Conservation (phyloP, 2,329 filamentous ascomycete species). For the Leptoxyphium fumago region DNA sequence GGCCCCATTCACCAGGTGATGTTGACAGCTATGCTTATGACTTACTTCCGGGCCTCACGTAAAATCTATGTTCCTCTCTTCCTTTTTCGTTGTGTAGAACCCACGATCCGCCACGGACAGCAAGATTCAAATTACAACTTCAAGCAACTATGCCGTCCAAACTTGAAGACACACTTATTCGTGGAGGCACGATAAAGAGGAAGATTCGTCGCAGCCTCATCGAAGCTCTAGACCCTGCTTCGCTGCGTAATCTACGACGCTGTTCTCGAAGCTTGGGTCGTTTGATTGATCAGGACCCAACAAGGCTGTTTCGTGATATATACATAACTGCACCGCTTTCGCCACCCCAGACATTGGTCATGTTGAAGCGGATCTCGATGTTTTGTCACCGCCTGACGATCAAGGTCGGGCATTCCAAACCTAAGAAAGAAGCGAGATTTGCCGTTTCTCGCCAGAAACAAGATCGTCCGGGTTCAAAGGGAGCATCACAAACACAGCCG, state of each 20-base stretch:
- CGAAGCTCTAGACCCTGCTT: conserved; percentile 4
- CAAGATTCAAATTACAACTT: no score
- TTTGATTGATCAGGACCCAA: conserved; percentile 5
- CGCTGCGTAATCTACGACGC: conserved; percentile 7
- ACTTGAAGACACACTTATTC: conserved; percentile 8
- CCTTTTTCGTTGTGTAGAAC: no score
- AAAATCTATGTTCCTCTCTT: no score
- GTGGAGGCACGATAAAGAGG: conserved; percentile 2
- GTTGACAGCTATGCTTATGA: no score
- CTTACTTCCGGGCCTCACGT: no score
- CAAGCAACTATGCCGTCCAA: conserved; percentile 6
- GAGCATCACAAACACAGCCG: not conserved
- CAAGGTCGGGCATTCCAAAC: conserved; percentile 3
- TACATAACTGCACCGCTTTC: conserved; percentile 6
- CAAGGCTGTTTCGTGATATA: conserved; percentile 6
- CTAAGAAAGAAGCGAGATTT: not conserved
- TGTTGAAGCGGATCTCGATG: conserved; percentile 2
- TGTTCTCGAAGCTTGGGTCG: conserved; percentile 6
- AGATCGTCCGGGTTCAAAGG: not conserved
- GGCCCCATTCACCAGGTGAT: no score
- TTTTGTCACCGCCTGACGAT: conserved; percentile 11
- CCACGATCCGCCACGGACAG: no score
- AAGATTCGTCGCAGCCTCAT: conserved; percentile 5
- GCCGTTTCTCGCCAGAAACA: not conserved
- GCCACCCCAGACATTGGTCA: not conserved